Conservation (phyloP, 768 basidiomycete species). For the Mycena vitilis region DNA sequence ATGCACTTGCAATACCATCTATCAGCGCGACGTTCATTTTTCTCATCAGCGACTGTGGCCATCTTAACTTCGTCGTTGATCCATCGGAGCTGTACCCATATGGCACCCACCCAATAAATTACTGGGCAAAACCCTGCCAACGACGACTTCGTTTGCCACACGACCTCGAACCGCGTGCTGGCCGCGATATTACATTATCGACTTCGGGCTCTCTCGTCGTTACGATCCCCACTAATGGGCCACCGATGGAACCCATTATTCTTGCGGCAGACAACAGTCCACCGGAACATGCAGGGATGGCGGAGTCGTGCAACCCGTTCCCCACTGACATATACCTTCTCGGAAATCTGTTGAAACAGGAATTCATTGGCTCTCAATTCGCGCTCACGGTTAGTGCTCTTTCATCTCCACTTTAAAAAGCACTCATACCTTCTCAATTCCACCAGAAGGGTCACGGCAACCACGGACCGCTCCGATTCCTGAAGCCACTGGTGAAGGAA, state of each 20-base stretch:
- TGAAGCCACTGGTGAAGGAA: slow-evolving; percentile 1
- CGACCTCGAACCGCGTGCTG: slow-evolving; percentile 6
- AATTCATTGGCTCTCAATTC: background rate
- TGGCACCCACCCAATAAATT: background rate
- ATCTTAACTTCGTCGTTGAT: slow-evolving; percentile 4
- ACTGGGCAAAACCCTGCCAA: background rate
- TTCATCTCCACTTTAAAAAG: background rate
- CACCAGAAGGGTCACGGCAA: background rate
- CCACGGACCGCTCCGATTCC: slow-evolving; percentile 5
- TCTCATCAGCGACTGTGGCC: slow-evolving; percentile 1
- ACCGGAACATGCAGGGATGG: background rate
- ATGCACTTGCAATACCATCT: background rate
- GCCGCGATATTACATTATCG: slow-evolving; percentile 15
- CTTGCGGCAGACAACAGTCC: background rate
- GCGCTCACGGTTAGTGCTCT: background rate
- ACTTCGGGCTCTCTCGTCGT: background rate
- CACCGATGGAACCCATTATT: background rate
- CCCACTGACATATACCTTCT: slow-evolving; percentile 15
- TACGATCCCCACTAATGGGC: background rate
- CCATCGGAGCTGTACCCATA: slow-evolving; percentile 10
- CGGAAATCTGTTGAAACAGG: background rate
- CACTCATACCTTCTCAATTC: too few species aligned
- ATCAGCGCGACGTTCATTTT: too few species aligned
- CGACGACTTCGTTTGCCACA: background rate
- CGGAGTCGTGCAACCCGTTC: slow-evolving; percentile 11